Base-by-base conservation (phyloP, 2,329 filamentous ascomycete genomes). In the Ceratocystis cacaofunesta region DNA sequence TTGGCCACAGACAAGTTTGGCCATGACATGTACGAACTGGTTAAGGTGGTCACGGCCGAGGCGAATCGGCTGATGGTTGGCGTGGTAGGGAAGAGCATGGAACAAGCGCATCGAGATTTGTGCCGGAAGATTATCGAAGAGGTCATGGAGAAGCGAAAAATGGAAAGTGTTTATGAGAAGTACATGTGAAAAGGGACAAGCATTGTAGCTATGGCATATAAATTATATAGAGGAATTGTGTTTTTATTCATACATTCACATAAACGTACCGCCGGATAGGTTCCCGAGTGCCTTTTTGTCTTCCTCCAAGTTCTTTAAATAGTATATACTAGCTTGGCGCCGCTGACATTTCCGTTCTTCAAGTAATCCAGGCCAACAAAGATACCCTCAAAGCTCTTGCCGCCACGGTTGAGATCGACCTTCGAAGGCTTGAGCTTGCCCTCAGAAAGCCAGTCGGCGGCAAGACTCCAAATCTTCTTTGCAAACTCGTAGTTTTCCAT, bases 251-350 rank as follows among this genome's bases (percentile, higher is more conserved):
- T 61, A 32, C 58, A 61, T 44, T 8, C 19, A 19, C 41, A 15
- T 44, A 36, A 7, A 41, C 17, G 8, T 7, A 41, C 25, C 17
- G n/a, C 25, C 17, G n/a, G 28, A 12, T 41, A 30, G 22, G n/a
- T 8, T 30, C 12, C 19, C 32, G 25, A 48, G 2, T n/a, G n/a
- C 58, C 30, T n/a, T 10, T 19, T 57, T 44, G 10, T 32, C 43
- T 5, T 12, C 19, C 48, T 28, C 22, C 19, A 5, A 15, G 19
- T 2, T 5, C 30, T 25, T 65, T 58, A 65, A 67, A 77, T 30
- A 63, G 74, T 76, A 68, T 78, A 78, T 1, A 80, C 78, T 62
- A 80, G 70, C 72, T 79, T 80, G 22, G 73, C 72, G 6, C 74
- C 77, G 64, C 76, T 78, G 30, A 79, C 72, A 69, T 72, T 71